These are phyloP conservation scores for Camellia lanceoleosa DNA, from an alignment of 148 eudicot genomes.

Conservation along the genomic window DNA sequence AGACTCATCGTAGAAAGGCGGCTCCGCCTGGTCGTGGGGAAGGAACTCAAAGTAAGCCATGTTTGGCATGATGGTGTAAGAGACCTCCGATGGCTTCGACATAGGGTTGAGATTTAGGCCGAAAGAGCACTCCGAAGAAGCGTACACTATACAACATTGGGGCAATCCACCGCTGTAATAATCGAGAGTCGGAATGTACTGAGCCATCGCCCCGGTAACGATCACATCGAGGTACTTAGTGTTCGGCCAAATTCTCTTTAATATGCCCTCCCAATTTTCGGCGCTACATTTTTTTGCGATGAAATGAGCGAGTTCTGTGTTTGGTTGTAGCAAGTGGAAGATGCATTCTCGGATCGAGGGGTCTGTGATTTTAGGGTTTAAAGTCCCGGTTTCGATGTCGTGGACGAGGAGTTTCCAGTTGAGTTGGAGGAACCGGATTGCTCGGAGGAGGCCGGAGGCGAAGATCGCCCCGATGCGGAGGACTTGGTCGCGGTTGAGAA, in stretches of 20 bases:
- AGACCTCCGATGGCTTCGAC: slow-evolving; percentile 20
- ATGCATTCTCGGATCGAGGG: slow-evolving; percentile 16
- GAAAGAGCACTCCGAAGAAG: slow-evolving; percentile 27
- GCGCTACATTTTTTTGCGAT: slow-evolving; percentile 4
- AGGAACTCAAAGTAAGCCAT: slow-evolving; percentile 28
- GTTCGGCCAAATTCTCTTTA: slow-evolving; percentile 24
- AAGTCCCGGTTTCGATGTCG: slow-evolving; percentile 27
- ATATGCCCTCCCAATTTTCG: slow-evolving; percentile 21
- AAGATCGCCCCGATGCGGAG: slow-evolving; percentile 37
- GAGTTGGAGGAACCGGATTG: slow-evolving; percentile 28
- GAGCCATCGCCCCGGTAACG: slow-evolving; percentile 26
- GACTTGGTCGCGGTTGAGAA: slow-evolving; percentile 20
- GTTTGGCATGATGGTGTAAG: slow-evolving; percentile 27
- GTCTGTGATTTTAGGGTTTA: slow-evolving; percentile 18
- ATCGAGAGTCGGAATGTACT: slow-evolving; percentile 25
- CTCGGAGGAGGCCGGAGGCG: slow-evolving; percentile 36
- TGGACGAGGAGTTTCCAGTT: slow-evolving; percentile 21
- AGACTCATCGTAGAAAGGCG: background rate
- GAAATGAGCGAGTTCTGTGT: slow-evolving; percentile 17
- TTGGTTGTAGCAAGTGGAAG: slow-evolving; percentile 2
- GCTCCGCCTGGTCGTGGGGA: slow-evolving; percentile 15
- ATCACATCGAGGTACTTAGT: slow-evolving; percentile 26
- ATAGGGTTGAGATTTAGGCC: slow-evolving; percentile 26
- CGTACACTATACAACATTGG: slow-evolving; percentile 20
- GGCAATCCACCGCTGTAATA: slow-evolving; percentile 27